Conservation (phyloP, 2,329 filamentous ascomycete genomes). For the Fusarium staphyleae region DNA sequence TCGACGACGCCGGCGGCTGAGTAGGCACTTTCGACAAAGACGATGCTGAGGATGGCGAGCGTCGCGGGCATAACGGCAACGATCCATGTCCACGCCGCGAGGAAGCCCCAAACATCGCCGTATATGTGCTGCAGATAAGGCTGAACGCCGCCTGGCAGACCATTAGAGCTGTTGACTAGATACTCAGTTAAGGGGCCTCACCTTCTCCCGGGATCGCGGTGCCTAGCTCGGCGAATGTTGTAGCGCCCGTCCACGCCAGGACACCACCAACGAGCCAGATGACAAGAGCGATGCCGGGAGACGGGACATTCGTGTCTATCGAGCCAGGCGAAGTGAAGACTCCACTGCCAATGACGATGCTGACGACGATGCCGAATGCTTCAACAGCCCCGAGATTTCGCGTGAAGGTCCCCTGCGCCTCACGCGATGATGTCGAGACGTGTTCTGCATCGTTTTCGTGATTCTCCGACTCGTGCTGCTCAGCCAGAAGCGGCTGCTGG, state of each 20-base stretch:
- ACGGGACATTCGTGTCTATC: constrained; percentile 69
- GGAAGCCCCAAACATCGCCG: constrained; percentile 66
- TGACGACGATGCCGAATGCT: constrained; percentile 66
- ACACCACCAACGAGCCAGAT: constrained; percentile 69
- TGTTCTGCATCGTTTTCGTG: not conserved
- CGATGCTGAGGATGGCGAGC: constrained; percentile 68
- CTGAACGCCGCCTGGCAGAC: constrained; percentile 61
- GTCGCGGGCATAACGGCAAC: constrained; percentile 70
- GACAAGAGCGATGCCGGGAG: constrained; percentile 62
- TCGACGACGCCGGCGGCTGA: constrained; percentile 57
- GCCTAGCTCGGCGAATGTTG: constrained; percentile 68
- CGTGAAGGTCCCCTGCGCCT: constrained; percentile 44
- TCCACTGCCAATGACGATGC: constrained; percentile 69
- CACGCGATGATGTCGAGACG: constrained; percentile 7
- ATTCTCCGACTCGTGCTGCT: constrained; percentile 6
- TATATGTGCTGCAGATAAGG: constrained; percentile 68
- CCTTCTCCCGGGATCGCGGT: constrained; percentile 68
- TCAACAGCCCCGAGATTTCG: constrained; percentile 56
- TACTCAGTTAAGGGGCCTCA: constrained; percentile 29
- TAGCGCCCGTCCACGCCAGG: constrained; percentile 69
- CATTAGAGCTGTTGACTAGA: constrained; percentile 2
- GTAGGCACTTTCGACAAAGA: constrained; percentile 68
- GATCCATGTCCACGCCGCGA: constrained; percentile 71
- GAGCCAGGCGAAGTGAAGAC: constrained; percentile 70
- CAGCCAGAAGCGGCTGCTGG: constrained; percentile 28